A percentile compares a stretch with the other conserved stretches of the same genome.
These are phyloP conservation scores for Vaccinium macrocarpon DNA, from an alignment of 148 eudicot species.

Conservation along the genomic window DNA sequence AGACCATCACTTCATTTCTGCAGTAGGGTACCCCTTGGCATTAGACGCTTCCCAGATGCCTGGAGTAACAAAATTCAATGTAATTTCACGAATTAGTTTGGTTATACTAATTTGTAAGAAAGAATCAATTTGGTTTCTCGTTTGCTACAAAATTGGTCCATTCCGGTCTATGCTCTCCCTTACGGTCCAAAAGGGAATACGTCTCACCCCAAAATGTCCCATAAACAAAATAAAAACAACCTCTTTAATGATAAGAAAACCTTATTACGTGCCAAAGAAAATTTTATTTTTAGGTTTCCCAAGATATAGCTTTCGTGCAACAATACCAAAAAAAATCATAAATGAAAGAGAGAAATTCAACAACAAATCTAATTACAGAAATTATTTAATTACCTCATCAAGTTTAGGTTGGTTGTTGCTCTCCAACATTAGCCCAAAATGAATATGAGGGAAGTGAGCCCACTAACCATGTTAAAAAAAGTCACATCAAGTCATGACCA, in stretches of 20 bases:
- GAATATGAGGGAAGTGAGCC: conserved; percentile 92
- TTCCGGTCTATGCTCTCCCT: too few species aligned
- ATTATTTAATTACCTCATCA: conserved; percentile 34
- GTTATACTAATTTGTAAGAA: too few species aligned
- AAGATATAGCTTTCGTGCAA: too few species aligned
- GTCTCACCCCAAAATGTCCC: neutral
- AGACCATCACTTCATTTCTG: conserved; percentile 34
- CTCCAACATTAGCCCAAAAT: conserved; percentile 85
- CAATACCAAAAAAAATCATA: too few species aligned
- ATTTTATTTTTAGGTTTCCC: too few species aligned
- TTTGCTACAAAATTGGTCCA: too few species aligned
- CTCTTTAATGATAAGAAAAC: neutral
- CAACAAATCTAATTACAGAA: neutral
- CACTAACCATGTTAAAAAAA: conserved; percentile 36
- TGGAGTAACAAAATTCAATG: neutral
- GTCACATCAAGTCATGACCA: neutral
- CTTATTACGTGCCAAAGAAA: too few species aligned
- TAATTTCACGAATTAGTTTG: too few species aligned
- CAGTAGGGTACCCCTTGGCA: conserved; percentile 30
- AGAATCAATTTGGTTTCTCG: too few species aligned
- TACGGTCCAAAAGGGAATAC: too few species aligned
- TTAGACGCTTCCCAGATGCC: conserved; percentile 1
- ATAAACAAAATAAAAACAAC: neutral
- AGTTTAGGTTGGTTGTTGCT: conserved; percentile 53
- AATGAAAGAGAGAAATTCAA: neutral